phyloP scores from a whole-genome alignment of 2,329 filamentous ascomycete species.

The Colletotrichum costaricense region DNA sequence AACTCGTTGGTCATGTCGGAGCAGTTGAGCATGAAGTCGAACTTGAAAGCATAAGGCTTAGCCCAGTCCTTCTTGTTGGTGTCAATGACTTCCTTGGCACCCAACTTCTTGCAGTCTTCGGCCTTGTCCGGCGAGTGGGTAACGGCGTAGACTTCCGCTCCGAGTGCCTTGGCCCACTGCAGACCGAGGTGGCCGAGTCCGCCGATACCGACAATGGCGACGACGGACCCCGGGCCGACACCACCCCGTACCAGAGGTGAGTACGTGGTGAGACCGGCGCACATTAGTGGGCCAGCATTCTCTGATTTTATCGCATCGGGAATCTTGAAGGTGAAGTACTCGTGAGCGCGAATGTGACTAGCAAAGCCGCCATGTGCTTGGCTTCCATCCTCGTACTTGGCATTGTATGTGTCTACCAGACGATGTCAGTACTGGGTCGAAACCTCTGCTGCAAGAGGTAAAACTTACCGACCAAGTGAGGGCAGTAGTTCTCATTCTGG shows the following conservation, averaged over 20 bases:
- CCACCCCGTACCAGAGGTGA: conserved; percentile 75
- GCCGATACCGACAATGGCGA: conserved; percentile 79
- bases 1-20: conserved; percentile 64
- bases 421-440: background rate
- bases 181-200: conserved; percentile 81
- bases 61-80: conserved; percentile 66
- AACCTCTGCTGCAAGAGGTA: accelerated
- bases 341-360: conserved; percentile 60
- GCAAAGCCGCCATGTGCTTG: conserved; percentile 73
- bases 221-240: conserved; percentile 75
- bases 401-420: conserved; percentile 64
- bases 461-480: conserved; percentile 52
- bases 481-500: conserved; percentile 63
- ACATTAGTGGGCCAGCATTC: conserved; percentile 76
- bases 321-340: conserved; percentile 70
- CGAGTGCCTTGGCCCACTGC: conserved; percentile 77
- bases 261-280: conserved; percentile 81
- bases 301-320: conserved; percentile 63
- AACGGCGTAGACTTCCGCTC: conserved; percentile 74
- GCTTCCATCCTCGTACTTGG: conserved; percentile 67
- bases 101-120: conserved; percentile 70
- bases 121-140: conserved; percentile 70
- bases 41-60: conserved; percentile 61
- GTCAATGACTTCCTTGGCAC: conserved; percentile 66
- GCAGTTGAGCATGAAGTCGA: conserved; percentile 64